These are phyloP conservation scores for Rhododendron vialii DNA, from an alignment of 148 eudicot genomes.

Conservation along the genomic window DNA sequence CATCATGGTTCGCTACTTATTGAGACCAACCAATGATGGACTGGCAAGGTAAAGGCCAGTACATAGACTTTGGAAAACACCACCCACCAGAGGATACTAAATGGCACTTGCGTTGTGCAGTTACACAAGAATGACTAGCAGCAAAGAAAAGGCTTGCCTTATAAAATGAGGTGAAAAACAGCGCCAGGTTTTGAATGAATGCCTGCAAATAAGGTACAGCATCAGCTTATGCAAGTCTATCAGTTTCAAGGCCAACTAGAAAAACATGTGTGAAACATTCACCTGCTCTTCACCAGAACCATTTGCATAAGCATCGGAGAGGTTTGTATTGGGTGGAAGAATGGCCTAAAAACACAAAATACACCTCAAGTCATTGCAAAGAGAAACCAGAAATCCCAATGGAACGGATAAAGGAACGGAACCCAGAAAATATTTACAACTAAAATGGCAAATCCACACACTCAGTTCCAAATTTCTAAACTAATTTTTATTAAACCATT, in stretches of 20 bases:
- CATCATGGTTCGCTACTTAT: too few species aligned
- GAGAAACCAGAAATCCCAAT: slow-evolving; percentile 4
- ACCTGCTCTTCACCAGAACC: slow-evolving; percentile 96
- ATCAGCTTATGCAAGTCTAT: background rate
- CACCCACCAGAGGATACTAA: background rate
- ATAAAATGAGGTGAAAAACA: slow-evolving; percentile 86
- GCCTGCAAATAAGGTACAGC: slow-evolving; percentile 45
- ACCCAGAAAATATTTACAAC: background rate
- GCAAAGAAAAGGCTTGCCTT: slow-evolving; percentile 41
- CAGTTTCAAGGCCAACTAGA: background rate
- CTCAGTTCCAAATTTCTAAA: background rate
- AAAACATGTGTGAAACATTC: background rate
- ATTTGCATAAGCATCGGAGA: slow-evolving; percentile 78
- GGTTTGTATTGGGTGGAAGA: slow-evolving; percentile 64
- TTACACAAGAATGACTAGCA: background rate
- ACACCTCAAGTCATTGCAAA: background rate
- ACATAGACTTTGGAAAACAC: background rate
- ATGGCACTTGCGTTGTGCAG: background rate
- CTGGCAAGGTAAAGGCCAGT: background rate
- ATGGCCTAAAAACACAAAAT: slow-evolving; percentile 37
- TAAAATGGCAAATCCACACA: background rate
- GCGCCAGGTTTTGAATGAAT: slow-evolving; percentile 91
- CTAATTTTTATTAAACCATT: background rate
- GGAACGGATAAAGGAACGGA: background rate
- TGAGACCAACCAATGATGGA: background rate